Evolutionary conservation across 2,329 filamentous ascomycete species (phyloP), one percentile per base, ranked within the genome.

Genomic region (Thelonectria rubi): DNA sequence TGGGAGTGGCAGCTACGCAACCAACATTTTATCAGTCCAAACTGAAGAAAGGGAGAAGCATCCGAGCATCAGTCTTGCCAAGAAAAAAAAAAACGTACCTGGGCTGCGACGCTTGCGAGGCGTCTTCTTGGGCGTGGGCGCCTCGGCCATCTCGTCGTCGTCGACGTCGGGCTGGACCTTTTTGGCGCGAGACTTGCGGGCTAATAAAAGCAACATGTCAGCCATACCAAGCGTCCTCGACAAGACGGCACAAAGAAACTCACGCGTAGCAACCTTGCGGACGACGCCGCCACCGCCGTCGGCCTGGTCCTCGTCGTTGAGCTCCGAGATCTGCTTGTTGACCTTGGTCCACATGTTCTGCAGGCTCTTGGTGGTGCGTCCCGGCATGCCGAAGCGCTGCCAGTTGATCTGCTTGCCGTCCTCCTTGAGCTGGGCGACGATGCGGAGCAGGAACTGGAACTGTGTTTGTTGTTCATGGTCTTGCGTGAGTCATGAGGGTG

Each of bases 281-380:
- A 43, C 11, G 0, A 67, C 58, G 0, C 52, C n/a, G 3, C 47
- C 40, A 8, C 4, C 17, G 2, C 53, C 58, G 3, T 54, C 64
- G 8, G 49, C 55, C 2, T 26, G 54, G 9, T 69, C 49, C 2
- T 72, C 60, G 3, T 61, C 47, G 50, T 78, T 76, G 15, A 80
- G 67, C 0, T 78, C 78, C 0, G 70, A 67, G 10, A 79, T 73
- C 3, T 69, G 65, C 32, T 79, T 79, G 24, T 74, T 72, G 20
- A 80, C 72, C 11, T 69, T 73, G 1, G 73, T 74, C 78, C 77
- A 80, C 57, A 73, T 71, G 43, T 76, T 74, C 63, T 76, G 70
- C 0, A 80, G 63, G 2, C 76, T 76, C 62, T 80, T 80, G 20
- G 67, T 59, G 2, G 77, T 79, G 8, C 78, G 76, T 0, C 75